Conservation (phyloP, 2,329 filamentous ascomycete genomes). For the Lachnellula suecica region DNA sequence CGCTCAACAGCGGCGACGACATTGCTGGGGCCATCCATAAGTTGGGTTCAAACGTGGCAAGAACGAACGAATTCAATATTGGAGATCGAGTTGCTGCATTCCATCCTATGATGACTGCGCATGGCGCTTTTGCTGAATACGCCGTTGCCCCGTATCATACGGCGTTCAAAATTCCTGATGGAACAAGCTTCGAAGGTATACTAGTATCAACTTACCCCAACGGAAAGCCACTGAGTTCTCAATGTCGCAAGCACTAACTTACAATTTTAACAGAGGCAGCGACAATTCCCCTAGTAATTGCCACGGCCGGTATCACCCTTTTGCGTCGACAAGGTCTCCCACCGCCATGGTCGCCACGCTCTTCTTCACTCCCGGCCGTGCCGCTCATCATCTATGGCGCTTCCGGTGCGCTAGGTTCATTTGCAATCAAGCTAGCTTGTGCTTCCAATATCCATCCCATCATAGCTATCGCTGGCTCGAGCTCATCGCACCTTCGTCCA, state of each 20-base stretch:
- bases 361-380: neutral
- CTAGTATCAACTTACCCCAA: slow-evolving; percentile 40
- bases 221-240: no score
- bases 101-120: slow-evolving; percentile 47
- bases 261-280: slow-evolving; percentile 43
- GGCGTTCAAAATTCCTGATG: slow-evolving; percentile 40
- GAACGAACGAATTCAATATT: slow-evolving; percentile 28
- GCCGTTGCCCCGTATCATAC: slow-evolving; percentile 52
- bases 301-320: slow-evolving; percentile 39
- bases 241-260: no score
- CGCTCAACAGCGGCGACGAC: slow-evolving; percentile 20
- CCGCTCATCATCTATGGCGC: slow-evolving; percentile 26
- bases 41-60: slow-evolving; percentile 46
- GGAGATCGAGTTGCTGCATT: slow-evolving; percentile 47
- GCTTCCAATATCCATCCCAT: slow-evolving; percentile 54
- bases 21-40: slow-evolving; percentile 41
- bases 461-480: slow-evolving; percentile 53
- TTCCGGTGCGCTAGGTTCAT: slow-evolving; percentile 42
- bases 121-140: slow-evolving; percentile 60
- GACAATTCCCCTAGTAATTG: slow-evolving; percentile 40
- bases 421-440: slow-evolving; percentile 49
- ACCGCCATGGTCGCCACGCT: slow-evolving; percentile 30
- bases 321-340: slow-evolving; percentile 36
- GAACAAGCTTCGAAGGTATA: slow-evolving; percentile 17
- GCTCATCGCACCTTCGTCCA: slow-evolving; percentile 41